These are phyloP conservation scores for Aspergillus awamori DNA, from an alignment of 2,329 filamentous ascomycete genomes.

Conservation along the genomic window DNA sequence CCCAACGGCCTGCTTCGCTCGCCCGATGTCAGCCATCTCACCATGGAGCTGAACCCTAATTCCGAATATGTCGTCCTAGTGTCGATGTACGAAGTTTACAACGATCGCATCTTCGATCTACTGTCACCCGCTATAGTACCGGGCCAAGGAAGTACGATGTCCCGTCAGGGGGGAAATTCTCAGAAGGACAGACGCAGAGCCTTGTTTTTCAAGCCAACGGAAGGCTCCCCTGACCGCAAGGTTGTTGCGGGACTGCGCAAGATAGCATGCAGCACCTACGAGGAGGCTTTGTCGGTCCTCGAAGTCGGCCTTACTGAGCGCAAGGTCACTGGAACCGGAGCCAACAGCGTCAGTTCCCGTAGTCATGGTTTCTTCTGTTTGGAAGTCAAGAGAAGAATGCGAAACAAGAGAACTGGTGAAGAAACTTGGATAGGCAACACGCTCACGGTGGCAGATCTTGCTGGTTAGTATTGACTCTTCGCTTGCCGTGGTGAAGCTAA, in stretches of 20 bases:
- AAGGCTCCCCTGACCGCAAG: conserved; percentile 86
- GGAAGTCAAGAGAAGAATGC: conserved; percentile 81
- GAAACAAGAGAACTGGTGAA: conserved; percentile 53
- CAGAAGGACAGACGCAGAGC: conserved; percentile 75
- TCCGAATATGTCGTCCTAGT: conserved; percentile 86
- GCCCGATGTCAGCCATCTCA: conserved; percentile 73
- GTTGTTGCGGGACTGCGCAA: conserved; percentile 91
- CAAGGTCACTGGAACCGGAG: conserved; percentile 84
- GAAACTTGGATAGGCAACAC: conserved; percentile 74
- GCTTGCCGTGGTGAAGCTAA: conserved; percentile 16
- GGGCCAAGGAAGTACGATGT: conserved; percentile 41
- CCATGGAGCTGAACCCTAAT: conserved; percentile 66
- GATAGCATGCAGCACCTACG: conserved; percentile 78
- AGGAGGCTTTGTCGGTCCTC: conserved; percentile 84
- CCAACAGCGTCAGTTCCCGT: conserved; percentile 87
- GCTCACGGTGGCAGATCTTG: conserved; percentile 87
- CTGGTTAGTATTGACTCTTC: conserved; percentile 57
- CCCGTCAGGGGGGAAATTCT: conserved; percentile 50
- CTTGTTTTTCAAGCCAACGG: conserved; percentile 88
- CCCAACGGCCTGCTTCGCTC: conserved; percentile 71
- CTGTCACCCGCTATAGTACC: conserved; percentile 62
- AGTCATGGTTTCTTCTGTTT: conserved; percentile 97
- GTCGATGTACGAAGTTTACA: conserved; percentile 99
- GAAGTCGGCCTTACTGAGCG: conserved; percentile 87
- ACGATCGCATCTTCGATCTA: conserved; percentile 95